Base-by-base conservation (phyloP, 169 alveolate genomes). In the Plasmodium gonderi region DNA sequence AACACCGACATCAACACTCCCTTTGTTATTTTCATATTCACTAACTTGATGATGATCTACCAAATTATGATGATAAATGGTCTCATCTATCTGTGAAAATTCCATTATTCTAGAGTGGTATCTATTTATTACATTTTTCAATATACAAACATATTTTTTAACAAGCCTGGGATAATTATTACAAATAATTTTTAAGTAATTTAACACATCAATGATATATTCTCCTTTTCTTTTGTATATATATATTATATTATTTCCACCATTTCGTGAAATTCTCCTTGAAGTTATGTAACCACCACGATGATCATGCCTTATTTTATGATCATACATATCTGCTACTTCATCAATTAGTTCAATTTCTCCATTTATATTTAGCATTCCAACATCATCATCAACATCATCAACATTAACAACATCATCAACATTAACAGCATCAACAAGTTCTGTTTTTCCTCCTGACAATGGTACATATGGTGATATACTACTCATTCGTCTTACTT, bases 31-130 rank as follows among this genome's bases (percentile, higher is more conserved):
- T 26, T 31, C 64, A n/a, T 23, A 64, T 49, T 90, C 91, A 44
- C 51, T 42, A 11, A 49, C n/a, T 8, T 78, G 94, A n/a, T 77
- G 69, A 1, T 54, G 36, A 54, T n/a, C n/a, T n/a, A n/a, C 92
- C 36, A 77, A 29, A 33, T 40, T 77, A 23, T 90, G 90, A 38
- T 90, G 94, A 65, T 77, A 90, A 42, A 78, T 68, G 1, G 91
- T 68, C 49, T 90, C 94, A 8, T 90, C 94, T 9, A 90, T 77
- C 51, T 90, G 91, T 3, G 94, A 77, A 90, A 90, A 90, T 45
- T 90, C 94, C 90, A 90, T 90, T 1, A 90, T 90, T 8, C 94
- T 44, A 1, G 94, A 90, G 33, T 90, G 94, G 36, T 90, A 90
- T 36, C 94, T 65, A 29, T 90, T 76, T 3, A 90, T 90, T 17